Evolutionary conservation across 1,139 yeast genomes (phyloP).

Genomic region (Hyphopichia wangnamkhiaoensis): DNA sequence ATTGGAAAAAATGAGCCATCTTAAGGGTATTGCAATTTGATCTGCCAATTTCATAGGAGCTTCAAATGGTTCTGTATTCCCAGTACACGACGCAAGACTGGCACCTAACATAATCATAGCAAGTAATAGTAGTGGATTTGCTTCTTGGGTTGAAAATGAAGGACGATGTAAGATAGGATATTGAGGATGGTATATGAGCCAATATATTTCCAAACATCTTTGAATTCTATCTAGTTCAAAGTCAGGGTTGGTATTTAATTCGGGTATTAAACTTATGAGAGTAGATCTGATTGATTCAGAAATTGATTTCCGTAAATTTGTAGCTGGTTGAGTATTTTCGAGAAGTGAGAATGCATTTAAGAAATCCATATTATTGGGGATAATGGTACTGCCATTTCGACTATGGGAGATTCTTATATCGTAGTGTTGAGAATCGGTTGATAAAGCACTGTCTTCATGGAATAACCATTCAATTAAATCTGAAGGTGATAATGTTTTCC

Average conservation of each 20-base stretch:
- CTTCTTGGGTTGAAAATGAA: conserved; percentile 52
- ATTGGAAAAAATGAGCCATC: conserved; percentile 61
- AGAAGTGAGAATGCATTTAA: conserved; percentile 23
- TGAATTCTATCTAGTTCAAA: conserved; percentile 24
- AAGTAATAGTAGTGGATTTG: conserved; percentile 54
- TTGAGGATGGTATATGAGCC: conserved; percentile 61
- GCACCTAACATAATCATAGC: conserved; percentile 63
- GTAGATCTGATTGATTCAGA: conserved; percentile 28
- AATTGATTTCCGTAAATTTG: conserved; percentile 23
- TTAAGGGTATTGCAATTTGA: conserved; percentile 58
- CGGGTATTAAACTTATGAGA: conserved; percentile 32
- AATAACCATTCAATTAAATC: conserved; percentile 33
- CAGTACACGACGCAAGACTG: conserved; percentile 23
- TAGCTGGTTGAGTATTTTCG: conserved; percentile 26
- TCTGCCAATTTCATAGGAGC: conserved; percentile 24
- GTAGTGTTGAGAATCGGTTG: conserved; percentile 7
- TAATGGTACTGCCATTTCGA: too few relatives aligned
- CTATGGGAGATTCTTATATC: too few relatives aligned
- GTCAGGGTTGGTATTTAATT: conserved; percentile 28
- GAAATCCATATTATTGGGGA: conserved; percentile 15
- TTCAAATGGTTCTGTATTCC: conserved; percentile 14
- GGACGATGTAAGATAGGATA: conserved; percentile 63
- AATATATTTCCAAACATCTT: conserved; percentile 37
- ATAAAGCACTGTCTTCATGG: conserved; percentile 22
- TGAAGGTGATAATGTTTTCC: conserved; percentile 23